Evolutionary conservation across 129 eudicot genomes (phyloP).

Genomic region (Arctium lappa): DNA sequence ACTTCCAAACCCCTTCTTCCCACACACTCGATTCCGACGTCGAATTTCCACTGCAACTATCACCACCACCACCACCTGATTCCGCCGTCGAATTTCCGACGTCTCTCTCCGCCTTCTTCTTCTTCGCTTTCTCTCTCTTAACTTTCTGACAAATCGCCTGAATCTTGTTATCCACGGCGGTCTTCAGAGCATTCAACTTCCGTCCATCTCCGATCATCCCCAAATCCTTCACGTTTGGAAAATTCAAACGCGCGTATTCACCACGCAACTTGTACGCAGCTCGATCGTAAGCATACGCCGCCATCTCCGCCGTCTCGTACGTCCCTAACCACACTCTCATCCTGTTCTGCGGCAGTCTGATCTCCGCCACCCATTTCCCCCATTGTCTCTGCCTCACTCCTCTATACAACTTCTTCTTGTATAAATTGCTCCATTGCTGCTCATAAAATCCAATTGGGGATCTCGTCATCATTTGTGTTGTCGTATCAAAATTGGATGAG

Average conservation of each 20-base stretch:
- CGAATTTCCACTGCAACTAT: conserved; percentile 20
- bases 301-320: conserved; percentile 85
- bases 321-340: conserved; percentile 97
- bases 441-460: conserved; percentile 1
- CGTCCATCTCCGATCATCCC: conserved; percentile 56
- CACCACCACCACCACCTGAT: not conserved
- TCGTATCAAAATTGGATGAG: conserved; percentile 31
- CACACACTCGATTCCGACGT: conserved; percentile 34
- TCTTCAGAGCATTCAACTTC: conserved; percentile 44
- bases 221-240: conserved; percentile 51
- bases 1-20: conserved; percentile 57
- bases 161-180: conserved; percentile 74
- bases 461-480: not conserved
- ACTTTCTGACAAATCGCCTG: conserved; percentile 71
- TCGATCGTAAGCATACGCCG: conserved; percentile 92
- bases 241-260: conserved; percentile 82
- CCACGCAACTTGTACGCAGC: conserved; percentile 95
- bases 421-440: not conserved
- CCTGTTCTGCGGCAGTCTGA: conserved; percentile 78
- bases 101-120: conserved; percentile 17
- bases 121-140: conserved; percentile 48
- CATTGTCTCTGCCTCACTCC: conserved; percentile 98
- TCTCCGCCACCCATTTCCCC: conserved; percentile 99
- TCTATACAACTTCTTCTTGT: conserved; percentile 73
- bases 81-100: conserved; percentile 1